Evolutionary conservation across 2,329 filamentous ascomycete species (phyloP).

Genomic region (Penicillium sp.): DNA sequence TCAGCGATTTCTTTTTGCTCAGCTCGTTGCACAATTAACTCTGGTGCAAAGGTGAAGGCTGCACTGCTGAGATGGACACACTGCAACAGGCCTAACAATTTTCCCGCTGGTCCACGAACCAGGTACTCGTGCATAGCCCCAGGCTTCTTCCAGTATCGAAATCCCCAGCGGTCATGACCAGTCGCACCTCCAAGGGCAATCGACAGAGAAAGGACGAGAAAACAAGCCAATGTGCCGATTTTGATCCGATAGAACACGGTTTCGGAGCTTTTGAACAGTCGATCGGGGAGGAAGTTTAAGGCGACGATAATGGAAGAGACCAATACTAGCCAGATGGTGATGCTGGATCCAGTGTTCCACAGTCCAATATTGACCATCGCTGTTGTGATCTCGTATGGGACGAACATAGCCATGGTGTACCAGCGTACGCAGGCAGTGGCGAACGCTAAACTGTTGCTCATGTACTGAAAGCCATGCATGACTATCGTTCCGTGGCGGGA

Average conservation of each 20-base stretch:
- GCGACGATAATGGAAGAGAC: slow-evolving; percentile 58
- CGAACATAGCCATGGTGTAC: slow-evolving; percentile 47
- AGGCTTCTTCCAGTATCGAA: slow-evolving; percentile 51
- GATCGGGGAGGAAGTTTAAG: slow-evolving; percentile 50
- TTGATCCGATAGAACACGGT: slow-evolving; percentile 52
- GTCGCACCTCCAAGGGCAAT: slow-evolving; percentile 54
- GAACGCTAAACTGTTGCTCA: slow-evolving; percentile 40
- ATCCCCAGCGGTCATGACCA: slow-evolving; percentile 48
- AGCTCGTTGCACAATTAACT: slow-evolving; percentile 55
- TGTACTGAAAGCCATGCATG: slow-evolving; percentile 41
- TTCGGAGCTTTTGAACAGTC: slow-evolving; percentile 50
- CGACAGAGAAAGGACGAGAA: slow-evolving; percentile 52
- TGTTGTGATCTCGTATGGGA: slow-evolving; percentile 63
- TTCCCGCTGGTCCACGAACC: slow-evolving; percentile 46
- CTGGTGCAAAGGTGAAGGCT: slow-evolving; percentile 54
- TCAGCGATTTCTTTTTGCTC: slow-evolving; percentile 1
- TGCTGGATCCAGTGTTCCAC: slow-evolving; percentile 49
- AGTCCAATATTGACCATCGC: slow-evolving; percentile 63
- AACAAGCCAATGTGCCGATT: slow-evolving; percentile 49
- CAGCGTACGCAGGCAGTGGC: slow-evolving; percentile 45
- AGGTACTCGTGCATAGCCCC: slow-evolving; percentile 52
- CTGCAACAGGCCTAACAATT: slow-evolving; percentile 51
- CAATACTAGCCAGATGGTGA: slow-evolving; percentile 50
- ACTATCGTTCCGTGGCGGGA: slow-evolving; percentile 41
- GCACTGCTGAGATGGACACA: slow-evolving; percentile 53